Base-by-base conservation (phyloP, 202 grass and related monocot species). In the Schoenoplectus tabernaemontani region DNA sequence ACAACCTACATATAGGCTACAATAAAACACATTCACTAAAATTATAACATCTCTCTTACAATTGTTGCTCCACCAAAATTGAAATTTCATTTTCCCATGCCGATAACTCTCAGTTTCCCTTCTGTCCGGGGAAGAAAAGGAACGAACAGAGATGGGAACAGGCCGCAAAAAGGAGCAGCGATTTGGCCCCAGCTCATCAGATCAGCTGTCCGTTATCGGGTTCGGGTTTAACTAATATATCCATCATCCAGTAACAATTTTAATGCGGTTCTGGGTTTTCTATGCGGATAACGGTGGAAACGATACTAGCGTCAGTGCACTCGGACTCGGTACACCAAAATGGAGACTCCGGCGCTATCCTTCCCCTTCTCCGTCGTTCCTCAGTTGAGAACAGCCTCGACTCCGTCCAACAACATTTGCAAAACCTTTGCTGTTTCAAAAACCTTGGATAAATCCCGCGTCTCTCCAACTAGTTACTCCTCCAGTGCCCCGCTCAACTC, bases 271-370 rank as follows among this genome's bases (percentile, higher is more conserved):
- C 11, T 66, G 16, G n/a, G n/a, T n/a, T n/a, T n/a, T n/a, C n/a
- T 67, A 66, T 66, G 34, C 17, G 33, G 43, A 47, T 44, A 46
- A 46, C 28, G 30, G n/a, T n/a, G 3, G 12, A 9, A 5, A 46
- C 43, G 11, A 9, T 11, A 1, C 5, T 9, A 8, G 1, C 8
- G 43, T 46, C 43, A 9, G 4, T 4, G 8, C 46, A 39, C 4
- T 48, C 13, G 2, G 10, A 9, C 3, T 48, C 42, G 50, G 24
- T 73, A 50, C 15, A 54, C 4, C 2, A 2, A 58, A 20, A 90
- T 90, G 85, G 90, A 86, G 69, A 74, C 79, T 61, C 51, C 80
- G 77, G 81, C 86, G 15, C 48, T 90, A 69, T 87, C 85, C 62
- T 79, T 91, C 71, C 43, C 81, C 63, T 82, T 73, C 84, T 86